Base-by-base conservation (phyloP, 441 rosid genomes). In the Pelargonium citronellum region DNA sequence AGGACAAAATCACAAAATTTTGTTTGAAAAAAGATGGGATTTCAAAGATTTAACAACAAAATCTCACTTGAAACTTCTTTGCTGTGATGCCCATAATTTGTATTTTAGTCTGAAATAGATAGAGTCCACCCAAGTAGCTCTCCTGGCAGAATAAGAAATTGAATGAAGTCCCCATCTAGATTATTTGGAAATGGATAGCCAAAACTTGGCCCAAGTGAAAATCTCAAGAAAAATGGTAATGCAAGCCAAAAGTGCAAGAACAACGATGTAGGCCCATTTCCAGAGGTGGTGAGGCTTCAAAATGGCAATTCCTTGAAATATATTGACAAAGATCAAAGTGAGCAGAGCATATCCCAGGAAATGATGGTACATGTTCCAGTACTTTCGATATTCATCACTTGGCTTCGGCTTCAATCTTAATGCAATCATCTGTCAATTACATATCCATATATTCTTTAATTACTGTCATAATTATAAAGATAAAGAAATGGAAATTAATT, bases 311-410 rank as follows among this genome's bases (percentile, higher is more conserved):
- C 91, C 89, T 5, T 70, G 63, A 41, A 82, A 85, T 17, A 85
- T 85, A 74, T 87, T 83, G 16, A 80, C 65, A 9, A 80, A 65
- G 68, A 85, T 81, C 64, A 81, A 71, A 2, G 66, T 79, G 27
- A 78, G 76, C 76, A 87, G 51, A 17, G 77, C 67, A 62, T 81
- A 87, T 5, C 91, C 91, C 41, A 82, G 69, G 44, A 79, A 77
- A 77, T 84, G 87, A 49, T 87, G 91, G 67, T 87, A 85, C 65
- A 87, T 76, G 71, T 84, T 78, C 91, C 91, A 87, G 68, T 80
- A 79, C 73, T 80, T 84, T 24, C 83, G 77, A 49, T 79, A 81
- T 27, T 77, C 79, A 0, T 85, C 88, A 0, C 0, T 63, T 0
- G 0, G 1, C 2, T n/a, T 55, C 0, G 89, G 88, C 61, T 46